Percentiles rank a stretch among this genome's conserved stretches.
Evolutionary conservation across 768 basidiomycete species (phyloP).

Genomic region (Jaapia argillacea): DNA sequence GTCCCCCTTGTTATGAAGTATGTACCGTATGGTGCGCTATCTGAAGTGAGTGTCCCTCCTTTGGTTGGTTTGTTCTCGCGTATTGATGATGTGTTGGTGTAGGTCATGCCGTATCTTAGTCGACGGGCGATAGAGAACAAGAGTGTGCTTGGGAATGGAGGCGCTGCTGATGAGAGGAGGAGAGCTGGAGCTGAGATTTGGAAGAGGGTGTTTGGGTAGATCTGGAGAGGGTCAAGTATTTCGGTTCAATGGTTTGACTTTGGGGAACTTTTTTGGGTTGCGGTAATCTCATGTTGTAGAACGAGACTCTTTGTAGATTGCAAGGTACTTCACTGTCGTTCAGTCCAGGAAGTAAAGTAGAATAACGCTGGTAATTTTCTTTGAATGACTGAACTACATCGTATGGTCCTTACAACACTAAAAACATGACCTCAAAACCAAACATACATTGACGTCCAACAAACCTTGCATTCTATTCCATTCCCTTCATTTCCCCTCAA

Average conservation of each 20-base stretch:
- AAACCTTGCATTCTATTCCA: conserved; percentile 33
- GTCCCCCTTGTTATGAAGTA: conserved; percentile 77
- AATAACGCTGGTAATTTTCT: too few species aligned
- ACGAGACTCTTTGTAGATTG: too few species aligned
- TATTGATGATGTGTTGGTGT: conserved; percentile 5
- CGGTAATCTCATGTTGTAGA: too few species aligned
- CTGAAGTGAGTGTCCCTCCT: conserved; percentile 34
- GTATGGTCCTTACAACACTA: too few species aligned
- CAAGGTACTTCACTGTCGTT: too few species aligned
- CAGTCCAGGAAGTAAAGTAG: too few species aligned
- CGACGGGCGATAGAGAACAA: conserved; percentile 92
- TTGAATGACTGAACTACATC: too few species aligned
- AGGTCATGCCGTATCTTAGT: conserved; percentile 87
- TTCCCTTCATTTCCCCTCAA: conserved; percentile 29
- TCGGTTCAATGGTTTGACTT: conserved; percentile 8
- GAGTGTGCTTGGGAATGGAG: conserved; percentile 67
- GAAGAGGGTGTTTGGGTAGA: conserved; percentile 23
- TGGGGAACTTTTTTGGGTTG: conserved; percentile 19
- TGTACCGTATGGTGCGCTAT: conserved; percentile 57
- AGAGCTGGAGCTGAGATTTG: conserved; percentile 46
- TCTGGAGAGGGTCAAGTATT: neutral
- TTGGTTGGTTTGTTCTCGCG: neutral
- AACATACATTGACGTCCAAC: too few species aligned
- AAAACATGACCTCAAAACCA: too few species aligned
- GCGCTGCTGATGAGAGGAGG: conserved; percentile 50